Evolutionary conservation across 139 green algal genomes (phyloP).

Genomic region (Penium margaritaceum): DNA sequence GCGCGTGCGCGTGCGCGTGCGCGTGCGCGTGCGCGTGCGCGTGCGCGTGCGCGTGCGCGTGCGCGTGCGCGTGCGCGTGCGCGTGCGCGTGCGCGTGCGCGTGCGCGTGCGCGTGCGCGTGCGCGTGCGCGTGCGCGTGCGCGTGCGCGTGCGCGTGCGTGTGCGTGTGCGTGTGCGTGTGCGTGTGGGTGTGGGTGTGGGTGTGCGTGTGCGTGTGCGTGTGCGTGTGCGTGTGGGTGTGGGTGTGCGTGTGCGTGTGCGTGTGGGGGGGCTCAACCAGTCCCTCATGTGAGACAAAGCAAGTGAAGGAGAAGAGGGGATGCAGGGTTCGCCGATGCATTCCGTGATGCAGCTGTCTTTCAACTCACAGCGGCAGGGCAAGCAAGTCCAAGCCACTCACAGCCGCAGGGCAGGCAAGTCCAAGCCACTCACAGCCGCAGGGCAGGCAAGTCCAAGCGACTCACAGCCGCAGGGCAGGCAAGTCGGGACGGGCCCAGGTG

Average conservation of each 20-base stretch:
- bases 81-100: neutral
- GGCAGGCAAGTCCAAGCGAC: neutral
- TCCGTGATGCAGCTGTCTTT: too few relatives aligned
- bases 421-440: neutral
- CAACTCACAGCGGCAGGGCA: too few relatives aligned
- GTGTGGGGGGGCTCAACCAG: too few relatives aligned
- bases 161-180: neutral
- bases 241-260: neutral
- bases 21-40: neutral
- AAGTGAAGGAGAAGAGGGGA: too few relatives aligned
- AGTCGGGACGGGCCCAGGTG: slow-evolving; percentile 34
- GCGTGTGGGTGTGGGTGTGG: too few relatives aligned
- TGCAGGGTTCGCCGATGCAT: too few relatives aligned
- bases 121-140: neutral
- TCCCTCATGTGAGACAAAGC: too few relatives aligned
- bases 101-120: neutral
- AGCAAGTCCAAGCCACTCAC: too few relatives aligned
- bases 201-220: neutral
- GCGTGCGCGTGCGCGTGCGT: neutral
- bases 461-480: slow-evolving; percentile 19
- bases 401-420: too few relatives aligned
- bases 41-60: neutral
- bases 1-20: neutral
- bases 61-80: neutral
- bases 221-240: neutral